phyloP scores from a whole-genome alignment of 2,329 filamentous ascomycete genomes.

The Talaromyces sp. region DNA sequence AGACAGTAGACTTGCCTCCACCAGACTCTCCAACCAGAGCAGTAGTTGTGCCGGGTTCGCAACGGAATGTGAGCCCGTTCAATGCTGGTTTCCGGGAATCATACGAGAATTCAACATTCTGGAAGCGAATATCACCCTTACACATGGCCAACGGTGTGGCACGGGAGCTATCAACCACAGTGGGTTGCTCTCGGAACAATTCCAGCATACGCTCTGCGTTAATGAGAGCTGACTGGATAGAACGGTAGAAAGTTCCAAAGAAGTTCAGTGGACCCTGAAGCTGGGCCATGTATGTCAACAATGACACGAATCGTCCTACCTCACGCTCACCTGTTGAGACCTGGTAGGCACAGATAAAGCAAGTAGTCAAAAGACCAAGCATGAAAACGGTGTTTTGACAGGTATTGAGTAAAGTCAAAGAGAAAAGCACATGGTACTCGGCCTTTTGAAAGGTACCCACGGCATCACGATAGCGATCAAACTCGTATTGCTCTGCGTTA shows the following conservation, averaged over 20 bases:
- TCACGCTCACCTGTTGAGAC: slow-evolving; percentile 67
- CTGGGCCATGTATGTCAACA: slow-evolving; percentile 78
- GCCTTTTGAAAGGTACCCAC: slow-evolving; percentile 72
- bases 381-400: slow-evolving; percentile 80
- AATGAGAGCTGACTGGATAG: slow-evolving; percentile 95
- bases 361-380: slow-evolving; percentile 70
- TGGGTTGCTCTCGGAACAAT: slow-evolving; percentile 93
- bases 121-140: slow-evolving; percentile 80
- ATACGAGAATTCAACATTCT: slow-evolving; percentile 88
- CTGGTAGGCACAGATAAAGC: slow-evolving; percentile 76
- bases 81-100: slow-evolving; percentile 83
- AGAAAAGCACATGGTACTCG: slow-evolving; percentile 75
- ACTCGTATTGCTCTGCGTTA: slow-evolving; percentile 81
- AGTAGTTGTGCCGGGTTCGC: slow-evolving; percentile 86
- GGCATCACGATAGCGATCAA: slow-evolving; percentile 70
- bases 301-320: slow-evolving; percentile 71
- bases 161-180: slow-evolving; percentile 75
- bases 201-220: slow-evolving; percentile 94
- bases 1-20: slow-evolving; percentile 94
- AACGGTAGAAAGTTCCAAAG: slow-evolving; percentile 93
- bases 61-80: slow-evolving; percentile 81
- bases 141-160: slow-evolving; percentile 68
- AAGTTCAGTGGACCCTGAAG: slow-evolving; percentile 81
- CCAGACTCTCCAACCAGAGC: slow-evolving; percentile 96
- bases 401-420: slow-evolving; percentile 78